These are phyloP conservation scores for Hypoxylon fragiforme DNA, from an alignment of 495 filamentous ascomycete species.

Conservation along the genomic window DNA sequence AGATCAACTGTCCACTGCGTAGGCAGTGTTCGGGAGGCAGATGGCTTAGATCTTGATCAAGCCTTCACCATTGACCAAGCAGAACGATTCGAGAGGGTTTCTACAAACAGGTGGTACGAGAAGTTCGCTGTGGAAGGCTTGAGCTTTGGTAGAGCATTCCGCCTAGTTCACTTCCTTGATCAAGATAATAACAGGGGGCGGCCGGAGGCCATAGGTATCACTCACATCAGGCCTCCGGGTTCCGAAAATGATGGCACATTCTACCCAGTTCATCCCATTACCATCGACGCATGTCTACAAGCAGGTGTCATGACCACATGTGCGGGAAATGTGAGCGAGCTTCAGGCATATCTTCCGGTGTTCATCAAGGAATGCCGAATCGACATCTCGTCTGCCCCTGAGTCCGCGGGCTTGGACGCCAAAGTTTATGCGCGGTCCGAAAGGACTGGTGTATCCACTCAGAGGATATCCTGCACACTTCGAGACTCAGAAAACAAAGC, in stretches of 20 bases:
- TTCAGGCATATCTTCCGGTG: slow-evolving; percentile 11
- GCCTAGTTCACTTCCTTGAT: slow-evolving; percentile 4
- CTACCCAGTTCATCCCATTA: slow-evolving; percentile 38
- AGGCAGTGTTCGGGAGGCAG: slow-evolving; percentile 18
- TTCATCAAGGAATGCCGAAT: slow-evolving; percentile 22
- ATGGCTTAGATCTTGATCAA: background rate
- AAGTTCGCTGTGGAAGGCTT: slow-evolving; percentile 14
- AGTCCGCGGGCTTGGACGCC: background rate
- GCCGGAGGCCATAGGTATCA: slow-evolving; percentile 1
- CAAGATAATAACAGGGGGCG: slow-evolving; percentile 1
- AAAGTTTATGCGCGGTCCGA: slow-evolving; percentile 11
- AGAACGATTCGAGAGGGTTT: slow-evolving; percentile 2
- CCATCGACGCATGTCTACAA: slow-evolving; percentile 39
- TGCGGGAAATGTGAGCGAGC: background rate
- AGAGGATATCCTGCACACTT: slow-evolving; percentile 10
- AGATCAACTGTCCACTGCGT: slow-evolving; percentile 25
- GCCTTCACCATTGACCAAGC: slow-evolving; percentile 2
- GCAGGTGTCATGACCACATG: slow-evolving; percentile 23
- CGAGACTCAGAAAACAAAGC: background rate
- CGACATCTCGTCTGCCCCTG: background rate
- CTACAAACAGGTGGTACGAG: slow-evolving; percentile 12
- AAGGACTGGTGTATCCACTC: slow-evolving; percentile 12
- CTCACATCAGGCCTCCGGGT: background rate
- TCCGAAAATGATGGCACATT: background rate
- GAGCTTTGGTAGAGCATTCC: slow-evolving; percentile 15